Evolutionary conservation across 371 early-diverging fungal species (phyloP), one percentile per base, ranked within the genome.

Genomic region (Saksenaea oblongispora): DNA sequence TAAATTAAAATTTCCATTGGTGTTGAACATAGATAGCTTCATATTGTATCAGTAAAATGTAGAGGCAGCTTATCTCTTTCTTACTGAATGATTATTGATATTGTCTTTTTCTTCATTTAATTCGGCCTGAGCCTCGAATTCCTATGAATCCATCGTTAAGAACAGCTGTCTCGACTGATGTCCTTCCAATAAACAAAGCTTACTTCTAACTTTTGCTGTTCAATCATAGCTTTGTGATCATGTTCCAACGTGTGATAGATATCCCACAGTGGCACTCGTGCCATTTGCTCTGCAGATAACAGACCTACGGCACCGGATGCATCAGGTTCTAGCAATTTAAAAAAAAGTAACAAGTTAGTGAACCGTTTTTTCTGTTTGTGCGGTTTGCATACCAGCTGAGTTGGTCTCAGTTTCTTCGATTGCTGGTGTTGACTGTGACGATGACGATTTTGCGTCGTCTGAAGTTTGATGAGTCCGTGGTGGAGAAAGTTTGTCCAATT

Each of bases 161-260:
- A 24, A 15, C 14, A 39, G 15, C 1, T 56, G 22, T 5, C 10
- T 26, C 22, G 35, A 9, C 18, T 34, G 3, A 17, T 0, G 35
- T 26, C 58, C 4, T 4, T 22, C 4, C 9, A 26, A 26, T 13
- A 22, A 22, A 35, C 18, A 42, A 15, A 10, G 42, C 44, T 68
- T 59, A 67, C 70, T 65, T 85, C 87, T 60, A 84, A 63, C 66
- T 88, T 82, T 36, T 83, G 72, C 34, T 87, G 82, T 65, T 90
- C 93, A 26, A 82, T 78, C 79, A 89, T 86, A 1, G 84, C 87
- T 37, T 86, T 84, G 42, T 77, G 76, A 71, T 94, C 91, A 63
- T 87, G 79, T 64, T 96, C 96, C 34, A 94, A 72, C 5, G 92
- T 90, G 65, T 91, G 91, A 69, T 87, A 95, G 37, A 91, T 73